Evolutionary conservation across 2,329 filamentous ascomycete genomes (phyloP), one percentile per base, ranked within the genome.

Genomic region (Trichophaea hybrida): DNA sequence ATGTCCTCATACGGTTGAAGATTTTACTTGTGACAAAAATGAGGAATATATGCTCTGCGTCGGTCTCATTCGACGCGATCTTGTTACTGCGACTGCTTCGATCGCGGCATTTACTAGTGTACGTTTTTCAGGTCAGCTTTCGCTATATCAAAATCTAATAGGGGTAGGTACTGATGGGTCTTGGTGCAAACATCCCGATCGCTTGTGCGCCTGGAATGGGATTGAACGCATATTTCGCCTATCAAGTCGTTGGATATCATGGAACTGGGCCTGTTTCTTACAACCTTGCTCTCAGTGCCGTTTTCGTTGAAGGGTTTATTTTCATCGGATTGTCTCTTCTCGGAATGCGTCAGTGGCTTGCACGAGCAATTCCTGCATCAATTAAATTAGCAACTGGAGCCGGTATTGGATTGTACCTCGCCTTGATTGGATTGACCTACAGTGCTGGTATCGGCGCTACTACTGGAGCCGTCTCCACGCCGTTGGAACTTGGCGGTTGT

Each of bases 381-480:
- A 90, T 94, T 74, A 94, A 94, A 73, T 81, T 93, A 58, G 88
- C 88, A 12, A 91, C 86, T 13, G 86, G 86, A 64, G 86, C 88
- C 56, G 88, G 88, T 61, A 94, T 94, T 65, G 88, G 88, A 24
- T 76, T 94, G 1, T 94, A 91, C 71, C 77, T 91, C 52, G 78
- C 79, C 1, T 72, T 82, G 59, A 82, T 82, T 62, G 79, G 80
- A 35, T 72, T 82, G 59, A 88, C 86, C 0, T 93, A 93, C 70
- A 82, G 80, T 66, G 85, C 89, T 66, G 88, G 88, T 66, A 89
- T 94, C 68, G 88, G 88, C 37, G 75, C 88, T 31, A 78, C 94
- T 46, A 83, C 84, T 6, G 87, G 87, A 50, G 79, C 78, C n/a
- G 71, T 70, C 1, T 74, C 78, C 1, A 88, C 85, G 0, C 88